Conservation (phyloP, 2,329 filamentous ascomycete genomes). For the Paraphaeosphaeria sporulosa region DNA sequence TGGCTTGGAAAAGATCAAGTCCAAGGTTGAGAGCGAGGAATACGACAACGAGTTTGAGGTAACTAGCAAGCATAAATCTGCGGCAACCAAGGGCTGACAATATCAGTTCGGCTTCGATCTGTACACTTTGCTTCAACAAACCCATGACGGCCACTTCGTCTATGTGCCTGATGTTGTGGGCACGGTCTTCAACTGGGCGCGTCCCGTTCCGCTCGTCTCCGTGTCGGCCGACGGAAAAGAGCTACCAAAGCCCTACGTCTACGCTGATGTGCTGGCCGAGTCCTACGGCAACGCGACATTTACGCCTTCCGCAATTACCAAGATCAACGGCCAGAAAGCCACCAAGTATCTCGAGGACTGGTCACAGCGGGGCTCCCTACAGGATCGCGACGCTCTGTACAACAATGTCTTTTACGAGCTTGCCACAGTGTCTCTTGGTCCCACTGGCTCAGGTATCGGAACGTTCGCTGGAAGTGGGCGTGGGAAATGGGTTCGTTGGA, state of each 20-base stretch:
- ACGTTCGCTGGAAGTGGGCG: conserved; percentile 56
- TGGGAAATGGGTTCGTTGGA: conserved; percentile 37
- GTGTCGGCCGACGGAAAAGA: conserved; percentile 61
- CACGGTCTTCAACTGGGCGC: conserved; percentile 59
- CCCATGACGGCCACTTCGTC: conserved; percentile 71
- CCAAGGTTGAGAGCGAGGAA: conserved; percentile 44
- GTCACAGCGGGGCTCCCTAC: conserved; percentile 57
- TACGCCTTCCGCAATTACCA: conserved; percentile 58
- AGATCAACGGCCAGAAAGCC: conserved; percentile 66
- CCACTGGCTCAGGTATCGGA: conserved; percentile 51
- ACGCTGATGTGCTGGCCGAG: conserved; percentile 55
- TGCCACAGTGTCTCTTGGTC: conserved; percentile 52
- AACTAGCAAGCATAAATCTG: conserved; percentile 3
- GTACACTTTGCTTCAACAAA: conserved; percentile 56
- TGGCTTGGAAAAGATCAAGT: conserved; percentile 48
- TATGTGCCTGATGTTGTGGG: conserved; percentile 63
- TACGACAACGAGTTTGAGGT: conserved; percentile 54
- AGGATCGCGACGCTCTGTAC: conserved; percentile 67
- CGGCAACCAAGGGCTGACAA: neutral
- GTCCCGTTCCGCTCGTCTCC: conserved; percentile 63
- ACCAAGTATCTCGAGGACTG: conserved; percentile 58
- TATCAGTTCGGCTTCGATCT: conserved; percentile 45
- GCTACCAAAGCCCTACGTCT: conserved; percentile 65
- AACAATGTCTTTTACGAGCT: conserved; percentile 59
- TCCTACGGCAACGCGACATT: conserved; percentile 51